phyloP scores from a whole-genome alignment of 1,139 yeast genomes.

The Pichia inconspicua region DNA sequence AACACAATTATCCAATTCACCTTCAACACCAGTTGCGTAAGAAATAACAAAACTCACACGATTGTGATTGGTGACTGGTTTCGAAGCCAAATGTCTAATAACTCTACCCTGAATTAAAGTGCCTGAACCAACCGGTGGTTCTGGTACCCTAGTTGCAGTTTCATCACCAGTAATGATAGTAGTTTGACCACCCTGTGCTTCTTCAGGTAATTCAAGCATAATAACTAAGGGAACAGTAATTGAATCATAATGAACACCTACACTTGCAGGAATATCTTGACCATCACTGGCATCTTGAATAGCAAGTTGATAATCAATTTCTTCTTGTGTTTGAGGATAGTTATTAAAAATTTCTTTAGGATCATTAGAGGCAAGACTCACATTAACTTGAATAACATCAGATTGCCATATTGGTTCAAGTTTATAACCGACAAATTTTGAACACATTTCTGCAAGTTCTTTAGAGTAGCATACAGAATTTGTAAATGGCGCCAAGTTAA shows the following conservation, averaged over 20 bases:
- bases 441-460: slow-evolving; percentile 23
- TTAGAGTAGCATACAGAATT: slow-evolving; percentile 25
- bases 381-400: slow-evolving; percentile 30
- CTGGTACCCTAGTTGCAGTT: slow-evolving; percentile 27
- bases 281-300: slow-evolving; percentile 18
- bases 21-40: slow-evolving; percentile 28
- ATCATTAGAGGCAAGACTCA: slow-evolving; percentile 26
- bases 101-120: slow-evolving; percentile 33
- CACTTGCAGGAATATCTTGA: slow-evolving; percentile 23
- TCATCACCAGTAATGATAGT: slow-evolving; percentile 31
- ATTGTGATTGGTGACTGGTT: slow-evolving; percentile 30
- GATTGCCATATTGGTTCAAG: slow-evolving; percentile 27
- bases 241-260: slow-evolving; percentile 32
- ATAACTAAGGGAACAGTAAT: slow-evolving; percentile 30
- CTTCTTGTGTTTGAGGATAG: slow-evolving; percentile 17
- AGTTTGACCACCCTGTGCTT: slow-evolving; percentile 33
- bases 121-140: slow-evolving; percentile 31
- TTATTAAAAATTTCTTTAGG: slow-evolving; percentile 15
- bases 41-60: slow-evolving; percentile 28
- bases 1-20: slow-evolving; percentile 29
- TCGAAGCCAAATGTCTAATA: slow-evolving; percentile 31
- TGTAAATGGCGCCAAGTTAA: slow-evolving; percentile 28
- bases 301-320: slow-evolving; percentile 8
- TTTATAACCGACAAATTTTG: slow-evolving; percentile 25
- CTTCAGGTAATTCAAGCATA: slow-evolving; percentile 29